A percentile compares a stretch with the other conserved stretches of the same genome.
These are phyloP conservation scores for Caryopteris hybrid DNA, from an alignment of 305 asterid species.

Conservation along the genomic window DNA sequence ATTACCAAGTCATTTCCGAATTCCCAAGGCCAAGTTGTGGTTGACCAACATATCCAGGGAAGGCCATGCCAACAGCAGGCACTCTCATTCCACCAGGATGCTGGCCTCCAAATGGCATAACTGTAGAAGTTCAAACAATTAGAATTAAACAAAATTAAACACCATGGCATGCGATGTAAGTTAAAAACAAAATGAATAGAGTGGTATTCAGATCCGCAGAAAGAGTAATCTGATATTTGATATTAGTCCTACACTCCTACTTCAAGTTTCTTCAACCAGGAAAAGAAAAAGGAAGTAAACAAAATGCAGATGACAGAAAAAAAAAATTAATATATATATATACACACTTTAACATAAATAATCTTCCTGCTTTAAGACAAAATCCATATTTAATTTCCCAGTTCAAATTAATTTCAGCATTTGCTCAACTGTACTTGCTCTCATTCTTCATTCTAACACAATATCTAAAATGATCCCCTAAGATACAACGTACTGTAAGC, in stretches of 20 bases:
- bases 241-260: neutral
- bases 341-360: neutral
- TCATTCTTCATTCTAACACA: neutral
- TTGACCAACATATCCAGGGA: conserved; percentile 83
- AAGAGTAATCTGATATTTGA: neutral
- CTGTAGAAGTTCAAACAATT: conserved; percentile 14
- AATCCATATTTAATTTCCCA: neutral
- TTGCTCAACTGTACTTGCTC: neutral
- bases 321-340: too few species aligned
- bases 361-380: neutral
- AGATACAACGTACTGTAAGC: neutral
- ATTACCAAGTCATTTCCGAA: conserved; percentile 82
- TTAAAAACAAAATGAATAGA: neutral
- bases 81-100: conserved; percentile 84
- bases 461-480: neutral
- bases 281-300: neutral
- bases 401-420: neutral
- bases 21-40: conserved; percentile 56
- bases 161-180: neutral
- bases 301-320: neutral
- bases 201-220: neutral
- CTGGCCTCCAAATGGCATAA: conserved; percentile 50
- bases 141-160: neutral
- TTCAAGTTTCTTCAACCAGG: neutral
- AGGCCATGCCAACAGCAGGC: conserved; percentile 98